Conservation (phyloP, 176 grass and related monocot species). For the Ensete ventricosum region DNA sequence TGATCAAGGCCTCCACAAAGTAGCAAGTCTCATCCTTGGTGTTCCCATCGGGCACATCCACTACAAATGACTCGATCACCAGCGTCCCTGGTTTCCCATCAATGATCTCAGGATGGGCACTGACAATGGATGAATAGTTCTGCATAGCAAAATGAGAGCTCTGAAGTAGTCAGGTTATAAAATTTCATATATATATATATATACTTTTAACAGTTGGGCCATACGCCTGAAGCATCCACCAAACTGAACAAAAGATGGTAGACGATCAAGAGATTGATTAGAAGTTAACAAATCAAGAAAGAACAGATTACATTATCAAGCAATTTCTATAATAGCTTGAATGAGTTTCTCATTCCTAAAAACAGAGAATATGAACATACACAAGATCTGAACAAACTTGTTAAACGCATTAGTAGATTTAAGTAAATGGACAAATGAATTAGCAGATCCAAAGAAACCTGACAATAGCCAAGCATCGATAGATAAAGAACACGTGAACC, state of each 20-base stretch:
- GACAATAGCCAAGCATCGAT: too few species aligned
- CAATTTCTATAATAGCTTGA: neutral
- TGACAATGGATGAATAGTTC: neutral
- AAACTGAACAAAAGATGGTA: too few species aligned
- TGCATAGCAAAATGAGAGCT: too few species aligned
- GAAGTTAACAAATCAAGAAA: neutral
- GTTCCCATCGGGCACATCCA: slow-evolving; percentile 3
- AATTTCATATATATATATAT: too few species aligned
- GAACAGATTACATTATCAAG: too few species aligned
- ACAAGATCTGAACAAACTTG: neutral
- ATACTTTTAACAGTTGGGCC: too few species aligned
- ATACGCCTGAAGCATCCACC: too few species aligned
- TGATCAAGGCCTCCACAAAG: slow-evolving; percentile 3
- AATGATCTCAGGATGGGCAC: neutral
- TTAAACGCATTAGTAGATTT: neutral
- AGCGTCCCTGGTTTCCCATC: neutral
- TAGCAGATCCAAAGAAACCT: too few species aligned
- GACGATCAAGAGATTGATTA: too few species aligned
- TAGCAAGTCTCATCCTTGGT: slow-evolving; percentile 2
- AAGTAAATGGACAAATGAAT: neutral
- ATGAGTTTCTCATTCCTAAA: neutral
- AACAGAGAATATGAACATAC: neutral
- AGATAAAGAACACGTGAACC: too few species aligned
- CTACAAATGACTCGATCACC: neutral
- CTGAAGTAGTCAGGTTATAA: too few species aligned